phyloP scores from a whole-genome alignment of 148 eudicot genomes.

The Vaccinium darrowii region DNA sequence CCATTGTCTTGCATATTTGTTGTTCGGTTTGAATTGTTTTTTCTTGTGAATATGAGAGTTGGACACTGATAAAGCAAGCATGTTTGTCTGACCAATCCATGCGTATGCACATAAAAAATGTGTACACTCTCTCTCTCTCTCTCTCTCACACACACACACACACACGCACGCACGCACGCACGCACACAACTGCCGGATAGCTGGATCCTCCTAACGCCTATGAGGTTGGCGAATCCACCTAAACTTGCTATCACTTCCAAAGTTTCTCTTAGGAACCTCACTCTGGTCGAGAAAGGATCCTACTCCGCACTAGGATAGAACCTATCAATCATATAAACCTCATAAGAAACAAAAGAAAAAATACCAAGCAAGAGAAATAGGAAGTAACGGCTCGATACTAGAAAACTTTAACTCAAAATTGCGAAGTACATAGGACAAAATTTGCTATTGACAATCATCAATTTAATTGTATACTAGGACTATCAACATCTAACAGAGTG shows the following conservation, averaged over 20 bases:
- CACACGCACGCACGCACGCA: too few species aligned
- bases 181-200: background rate
- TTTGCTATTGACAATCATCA: background rate
- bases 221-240: background rate
- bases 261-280: background rate
- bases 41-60: too few species aligned
- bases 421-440: background rate
- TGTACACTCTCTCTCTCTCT: too few species aligned
- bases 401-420: background rate
- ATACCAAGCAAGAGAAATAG: background rate
- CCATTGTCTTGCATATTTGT: too few species aligned
- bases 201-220: background rate
- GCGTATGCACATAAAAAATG: too few species aligned
- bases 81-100: background rate
- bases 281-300: background rate
- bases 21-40: too few species aligned
- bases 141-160: too few species aligned
- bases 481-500: too few species aligned
- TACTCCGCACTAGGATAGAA: background rate
- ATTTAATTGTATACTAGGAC: background rate
- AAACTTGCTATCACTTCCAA: background rate
- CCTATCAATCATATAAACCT: background rate
- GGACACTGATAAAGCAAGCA: background rate
- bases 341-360: background rate
- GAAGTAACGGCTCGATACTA: background rate